phyloP scores from a whole-genome alignment of 495 filamentous ascomycete species.

The Cercophora samala region DNA sequence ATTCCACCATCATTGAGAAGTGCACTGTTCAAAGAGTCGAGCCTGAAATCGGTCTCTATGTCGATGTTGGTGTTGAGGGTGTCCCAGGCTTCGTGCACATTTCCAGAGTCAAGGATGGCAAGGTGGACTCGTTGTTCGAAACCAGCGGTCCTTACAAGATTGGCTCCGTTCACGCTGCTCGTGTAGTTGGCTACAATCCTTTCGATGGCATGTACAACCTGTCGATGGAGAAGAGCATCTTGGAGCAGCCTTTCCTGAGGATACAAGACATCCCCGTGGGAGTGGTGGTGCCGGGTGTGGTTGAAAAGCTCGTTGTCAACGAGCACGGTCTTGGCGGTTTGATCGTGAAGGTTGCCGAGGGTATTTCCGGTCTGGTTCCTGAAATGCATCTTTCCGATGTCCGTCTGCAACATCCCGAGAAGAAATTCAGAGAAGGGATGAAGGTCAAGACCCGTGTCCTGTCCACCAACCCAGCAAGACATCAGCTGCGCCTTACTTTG shows the following conservation, averaged over 20 bases:
- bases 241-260: conserved; percentile 84
- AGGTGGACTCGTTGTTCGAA: conserved; percentile 73
- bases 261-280: conserved; percentile 85
- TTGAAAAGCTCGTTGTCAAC: conserved; percentile 79
- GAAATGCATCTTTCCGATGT: conserved; percentile 87
- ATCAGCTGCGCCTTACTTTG: conserved; percentile 79
- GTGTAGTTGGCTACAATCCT: conserved; percentile 79
- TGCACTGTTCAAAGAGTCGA: conserved; percentile 76
- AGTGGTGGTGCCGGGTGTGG: conserved; percentile 73
- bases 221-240: conserved; percentile 73
- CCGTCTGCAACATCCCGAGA: conserved; percentile 84
- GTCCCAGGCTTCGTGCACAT: conserved; percentile 89
- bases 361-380: conserved; percentile 81
- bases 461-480: conserved; percentile 70
- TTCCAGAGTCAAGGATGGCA: conserved; percentile 80
- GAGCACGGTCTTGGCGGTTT: conserved; percentile 70
- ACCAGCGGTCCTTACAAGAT: conserved; percentile 72
- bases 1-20: conserved; percentile 72
- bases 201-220: conserved; percentile 84
- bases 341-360: conserved; percentile 77
- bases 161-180: conserved; percentile 71
- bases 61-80: conserved; percentile 70
- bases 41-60: conserved; percentile 71
- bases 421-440: conserved; percentile 87
- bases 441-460: conserved; percentile 80